These are phyloP conservation scores for Picea abies DNA, from an alignment of 83 land plant genomes.

Conservation along the genomic window DNA sequence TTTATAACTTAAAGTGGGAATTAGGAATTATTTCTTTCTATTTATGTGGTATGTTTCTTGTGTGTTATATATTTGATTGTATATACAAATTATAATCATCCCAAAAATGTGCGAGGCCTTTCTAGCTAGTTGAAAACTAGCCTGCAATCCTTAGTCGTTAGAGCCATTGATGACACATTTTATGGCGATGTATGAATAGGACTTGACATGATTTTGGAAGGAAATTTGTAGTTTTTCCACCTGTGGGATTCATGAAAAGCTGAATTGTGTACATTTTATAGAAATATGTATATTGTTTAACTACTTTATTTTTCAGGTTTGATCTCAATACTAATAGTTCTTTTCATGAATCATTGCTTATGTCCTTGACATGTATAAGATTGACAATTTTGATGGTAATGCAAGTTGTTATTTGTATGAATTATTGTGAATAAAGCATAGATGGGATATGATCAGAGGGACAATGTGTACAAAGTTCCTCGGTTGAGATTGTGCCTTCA, in stretches of 20 bases:
- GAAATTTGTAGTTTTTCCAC: neutral
- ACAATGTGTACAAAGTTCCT: neutral
- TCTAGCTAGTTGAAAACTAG: neutral
- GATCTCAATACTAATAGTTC: too few species aligned
- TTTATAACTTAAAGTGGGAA: neutral
- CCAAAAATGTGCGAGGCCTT: neutral
- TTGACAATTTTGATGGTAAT: neutral
- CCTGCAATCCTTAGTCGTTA: too few species aligned
- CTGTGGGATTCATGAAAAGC: neutral
- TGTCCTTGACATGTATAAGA: neutral
- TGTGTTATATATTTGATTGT: too few species aligned
- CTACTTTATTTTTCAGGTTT: too few species aligned
- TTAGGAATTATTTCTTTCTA: too few species aligned
- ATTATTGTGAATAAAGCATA: neutral
- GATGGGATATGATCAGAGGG: neutral
- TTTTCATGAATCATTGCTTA: too few species aligned
- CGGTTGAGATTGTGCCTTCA: neutral
- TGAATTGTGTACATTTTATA: neutral
- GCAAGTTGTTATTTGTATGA: neutral
- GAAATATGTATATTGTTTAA: too few species aligned
- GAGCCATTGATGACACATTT: neutral
- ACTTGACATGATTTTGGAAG: neutral
- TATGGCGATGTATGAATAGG: neutral
- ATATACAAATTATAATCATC: too few species aligned
- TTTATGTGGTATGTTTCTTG: too few species aligned